Percentiles rank a stretch among this genome's conserved stretches.
These are phyloP conservation scores for Actinidia chinensis DNA, from an alignment of 179 eudicot genomes.

Conservation along the genomic window DNA sequence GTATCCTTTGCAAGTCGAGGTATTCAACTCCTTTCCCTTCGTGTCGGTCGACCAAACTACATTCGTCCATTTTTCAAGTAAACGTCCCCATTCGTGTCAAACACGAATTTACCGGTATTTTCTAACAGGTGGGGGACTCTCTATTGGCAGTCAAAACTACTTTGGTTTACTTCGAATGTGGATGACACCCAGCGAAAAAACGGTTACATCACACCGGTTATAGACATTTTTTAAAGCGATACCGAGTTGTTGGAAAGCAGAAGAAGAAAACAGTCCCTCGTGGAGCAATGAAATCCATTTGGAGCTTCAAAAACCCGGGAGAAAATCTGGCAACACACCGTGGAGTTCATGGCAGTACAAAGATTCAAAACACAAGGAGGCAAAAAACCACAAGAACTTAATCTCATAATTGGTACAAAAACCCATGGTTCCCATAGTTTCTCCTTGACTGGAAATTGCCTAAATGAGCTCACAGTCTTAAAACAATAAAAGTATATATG, in stretches of 20 bases:
- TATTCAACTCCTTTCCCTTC: constrained; percentile 32
- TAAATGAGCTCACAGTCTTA: background rate
- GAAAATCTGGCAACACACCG: constrained; percentile 12
- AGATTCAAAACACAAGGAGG: constrained; percentile 14
- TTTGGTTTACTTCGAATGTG: constrained; percentile 36
- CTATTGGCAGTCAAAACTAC: constrained; percentile 62
- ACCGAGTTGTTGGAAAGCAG: constrained; percentile 44
- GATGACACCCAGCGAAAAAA: constrained; percentile 41
- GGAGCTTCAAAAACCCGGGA: constrained; percentile 27
- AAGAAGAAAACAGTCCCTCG: constrained; percentile 46
- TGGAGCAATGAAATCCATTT: constrained; percentile 19
- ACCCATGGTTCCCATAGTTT: constrained; percentile 10
- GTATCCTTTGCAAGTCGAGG: constrained; percentile 40
- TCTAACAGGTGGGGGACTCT: constrained; percentile 31
- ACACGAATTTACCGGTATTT: constrained; percentile 42
- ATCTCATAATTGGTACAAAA: background rate
- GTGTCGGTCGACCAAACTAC: constrained; percentile 58
- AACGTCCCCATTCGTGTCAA: constrained; percentile 42
- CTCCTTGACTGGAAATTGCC: background rate
- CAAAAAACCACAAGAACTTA: constrained; percentile 13
- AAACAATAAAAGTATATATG: background rate
- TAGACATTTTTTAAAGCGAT: constrained; percentile 50
- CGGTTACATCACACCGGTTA: constrained; percentile 33
- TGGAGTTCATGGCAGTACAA: constrained; percentile 14
- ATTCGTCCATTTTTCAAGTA: constrained; percentile 32